Conservation (phyloP, 1,284 basidiomycete species). For the Hypsizygus ulmarius region DNA sequence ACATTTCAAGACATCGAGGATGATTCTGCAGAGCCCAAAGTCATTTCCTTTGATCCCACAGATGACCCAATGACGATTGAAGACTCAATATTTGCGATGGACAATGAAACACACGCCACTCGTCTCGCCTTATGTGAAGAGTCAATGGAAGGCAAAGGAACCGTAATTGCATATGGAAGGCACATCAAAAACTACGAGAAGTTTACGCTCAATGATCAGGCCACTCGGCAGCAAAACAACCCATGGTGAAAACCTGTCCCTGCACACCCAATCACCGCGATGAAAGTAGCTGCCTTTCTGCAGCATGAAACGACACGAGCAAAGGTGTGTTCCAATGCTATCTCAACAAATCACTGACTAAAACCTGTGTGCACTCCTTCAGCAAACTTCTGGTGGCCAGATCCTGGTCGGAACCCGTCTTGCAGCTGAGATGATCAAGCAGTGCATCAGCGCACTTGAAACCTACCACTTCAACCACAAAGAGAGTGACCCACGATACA, state of each 20-base stretch:
- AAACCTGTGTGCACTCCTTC: too few species aligned
- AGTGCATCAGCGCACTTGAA: constrained; percentile 3
- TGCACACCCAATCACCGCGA: constrained; percentile 2
- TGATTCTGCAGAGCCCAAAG: too few species aligned
- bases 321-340: not conserved
- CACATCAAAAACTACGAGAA: not conserved
- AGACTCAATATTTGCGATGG: too few species aligned
- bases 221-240: not conserved
- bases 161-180: not conserved
- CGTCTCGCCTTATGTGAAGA: not conserved
- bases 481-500: constrained; percentile 2
- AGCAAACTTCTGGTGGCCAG: not conserved
- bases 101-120: not conserved
- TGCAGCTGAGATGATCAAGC: constrained; percentile 2
- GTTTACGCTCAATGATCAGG: not conserved
- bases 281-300: not conserved
- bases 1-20: too few species aligned
- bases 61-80: too few species aligned
- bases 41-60: too few species aligned
- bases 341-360: not conserved
- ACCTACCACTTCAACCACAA: constrained; percentile 1
- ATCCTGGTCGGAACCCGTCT: not conserved
- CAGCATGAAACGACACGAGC: constrained; percentile 1
- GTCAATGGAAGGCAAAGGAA: not conserved
- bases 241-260: not conserved